Base-by-base conservation (phyloP, 2,329 filamentous ascomycete genomes). In the Penicillium sumatraense region DNA sequence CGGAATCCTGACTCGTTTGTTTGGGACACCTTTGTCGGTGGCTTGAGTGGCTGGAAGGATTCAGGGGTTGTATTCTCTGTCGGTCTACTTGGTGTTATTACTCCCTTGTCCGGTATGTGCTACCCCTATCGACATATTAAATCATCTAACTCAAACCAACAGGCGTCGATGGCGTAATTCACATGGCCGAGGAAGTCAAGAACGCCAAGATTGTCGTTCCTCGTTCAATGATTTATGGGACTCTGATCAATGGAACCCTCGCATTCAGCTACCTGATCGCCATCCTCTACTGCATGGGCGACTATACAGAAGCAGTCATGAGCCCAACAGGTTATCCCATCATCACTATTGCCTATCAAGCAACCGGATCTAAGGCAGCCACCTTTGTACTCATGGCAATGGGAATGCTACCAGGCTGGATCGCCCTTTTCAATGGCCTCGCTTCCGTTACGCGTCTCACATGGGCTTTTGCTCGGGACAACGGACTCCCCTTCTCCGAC, bases 341-440 rank as follows among this genome's bases (percentile, higher is more conserved):
- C 64, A 77, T 80, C 61, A 76, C 81, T 51, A 78, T 83, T 38
- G 82, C 84, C 59, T 70, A 71, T 51, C 66, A 79, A 58, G 79
- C 78, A n/a, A 81, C 79, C 5, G 63, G 68, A 20, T 80, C 74
- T 33, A 67, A 72, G 9, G 70, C 69, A 2, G 77, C 75, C 2
- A 62, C 60, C 13, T 76, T 78, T 0, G 77, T 81, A 4, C 67
- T 81, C 2, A 71, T 75, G 51, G 61, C 72, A 20, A 61, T 78
- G 69, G 52, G 71, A 57, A 51, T 73, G 67, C 51, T 62, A 0
- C 53, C 61, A 0, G 61, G 58, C n/a, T 64, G 57, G 51, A 45
- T 67, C 64, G 36, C 73, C 61, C 29, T 63, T 38, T 66, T 69
- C 54, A 65, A 65, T 31, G 61, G 62, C 16, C 52, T 69, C 11